Percentiles rank a stretch among this genome's conserved stretches.
These are phyloP conservation scores for Salvia sclarea DNA, from an alignment of 305 asterid genomes.

Conservation along the genomic window DNA sequence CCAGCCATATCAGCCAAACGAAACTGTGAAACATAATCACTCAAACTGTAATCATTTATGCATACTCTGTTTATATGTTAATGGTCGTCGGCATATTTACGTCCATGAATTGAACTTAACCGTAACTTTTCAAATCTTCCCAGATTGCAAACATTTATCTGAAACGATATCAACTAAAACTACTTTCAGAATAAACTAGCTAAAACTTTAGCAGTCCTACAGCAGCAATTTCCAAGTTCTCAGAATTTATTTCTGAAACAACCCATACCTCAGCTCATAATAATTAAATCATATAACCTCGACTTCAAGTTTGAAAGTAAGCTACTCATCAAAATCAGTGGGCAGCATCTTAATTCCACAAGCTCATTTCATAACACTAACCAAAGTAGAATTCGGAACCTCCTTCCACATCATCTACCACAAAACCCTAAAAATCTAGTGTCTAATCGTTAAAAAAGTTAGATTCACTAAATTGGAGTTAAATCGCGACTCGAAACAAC, in stretches of 20 bases:
- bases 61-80: conserved; percentile 1
- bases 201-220: background rate
- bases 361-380: conserved; percentile 6
- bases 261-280: background rate
- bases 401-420: background rate
- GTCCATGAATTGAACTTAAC: conserved; percentile 16
- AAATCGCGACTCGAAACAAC: background rate
- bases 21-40: background rate
- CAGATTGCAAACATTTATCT: background rate
- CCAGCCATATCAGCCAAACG: conserved; percentile 7
- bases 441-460: conserved; percentile 15
- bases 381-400: conserved; percentile 7
- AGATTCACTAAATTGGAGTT: conserved; percentile 27
- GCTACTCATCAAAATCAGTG: conserved; percentile 13
- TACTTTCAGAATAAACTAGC: background rate
- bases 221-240: background rate
- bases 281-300: background rate
- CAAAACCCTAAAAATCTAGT: conserved; percentile 26
- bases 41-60: background rate
- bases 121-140: background rate
- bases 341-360: conserved; percentile 17
- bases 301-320: background rate
- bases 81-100: background rate
- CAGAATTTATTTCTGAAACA: background rate
- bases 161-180: conserved; percentile 6